Conservation (phyloP, 2,329 filamentous ascomycete species). For the Microdochium nivale region DNA sequence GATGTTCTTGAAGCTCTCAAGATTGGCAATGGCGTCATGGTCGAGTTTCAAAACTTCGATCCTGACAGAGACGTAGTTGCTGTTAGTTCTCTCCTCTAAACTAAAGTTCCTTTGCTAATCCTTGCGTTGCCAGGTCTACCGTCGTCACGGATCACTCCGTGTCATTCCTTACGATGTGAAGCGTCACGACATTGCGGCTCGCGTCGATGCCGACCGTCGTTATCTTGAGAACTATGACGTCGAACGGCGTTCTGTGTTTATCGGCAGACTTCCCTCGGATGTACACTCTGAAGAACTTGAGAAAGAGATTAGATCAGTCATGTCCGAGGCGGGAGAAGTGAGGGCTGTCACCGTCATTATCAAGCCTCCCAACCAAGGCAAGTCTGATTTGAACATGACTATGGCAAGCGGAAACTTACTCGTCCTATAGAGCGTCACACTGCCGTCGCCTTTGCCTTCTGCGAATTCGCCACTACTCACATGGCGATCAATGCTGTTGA, state of each 20-base stretch:
- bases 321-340: slow-evolving; percentile 16
- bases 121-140: slow-evolving; percentile 17
- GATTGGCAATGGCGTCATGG: slow-evolving; percentile 30
- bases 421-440: background rate
- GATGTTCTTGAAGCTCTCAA: slow-evolving; percentile 22
- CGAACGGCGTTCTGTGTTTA: slow-evolving; percentile 24
- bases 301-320: slow-evolving; percentile 12
- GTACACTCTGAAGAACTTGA: slow-evolving; percentile 10
- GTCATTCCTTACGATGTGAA: slow-evolving; percentile 24
- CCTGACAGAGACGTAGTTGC: slow-evolving; percentile 36
- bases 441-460: background rate
- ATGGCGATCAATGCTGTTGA: background rate
- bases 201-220: slow-evolving; percentile 15
- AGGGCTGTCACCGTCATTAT: slow-evolving; percentile 17
- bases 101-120: slow-evolving; percentile 6
- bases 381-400: background rate
- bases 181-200: slow-evolving; percentile 10
- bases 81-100: slow-evolving; percentile 23
- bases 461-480: background rate
- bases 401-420: background rate
- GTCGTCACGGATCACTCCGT: slow-evolving; percentile 20
- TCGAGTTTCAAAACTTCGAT: slow-evolving; percentile 44
- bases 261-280: slow-evolving; percentile 19
- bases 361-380: slow-evolving; percentile 5
- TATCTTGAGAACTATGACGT: slow-evolving; percentile 21